A percentile compares a stretch with the other conserved stretches of the same genome.
Conservation (phyloP, 257 asterid species). For the Ocimum tenuiflorum region DNA sequence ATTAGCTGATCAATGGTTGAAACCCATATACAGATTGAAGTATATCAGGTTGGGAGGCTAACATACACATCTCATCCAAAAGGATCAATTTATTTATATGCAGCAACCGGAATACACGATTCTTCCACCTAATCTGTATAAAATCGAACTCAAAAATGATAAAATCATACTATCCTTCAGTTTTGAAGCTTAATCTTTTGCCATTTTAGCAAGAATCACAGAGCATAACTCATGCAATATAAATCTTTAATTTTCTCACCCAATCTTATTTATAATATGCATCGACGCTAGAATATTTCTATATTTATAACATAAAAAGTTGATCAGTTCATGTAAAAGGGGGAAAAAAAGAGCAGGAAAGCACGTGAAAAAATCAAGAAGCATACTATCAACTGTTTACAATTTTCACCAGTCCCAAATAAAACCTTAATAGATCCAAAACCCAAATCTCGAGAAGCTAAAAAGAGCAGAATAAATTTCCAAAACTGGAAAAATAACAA, state of each 20-base stretch:
- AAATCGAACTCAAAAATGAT: neutral
- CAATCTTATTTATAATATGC: neutral
- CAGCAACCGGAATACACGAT: neutral
- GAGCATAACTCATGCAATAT: too few relatives aligned
- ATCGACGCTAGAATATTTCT: neutral
- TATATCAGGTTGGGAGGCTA: neutral
- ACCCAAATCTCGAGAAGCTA: conserved; percentile 16
- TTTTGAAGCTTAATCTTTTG: neutral
- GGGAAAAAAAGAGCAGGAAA: neutral
- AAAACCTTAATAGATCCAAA: conserved; percentile 5
- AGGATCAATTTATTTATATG: neutral
- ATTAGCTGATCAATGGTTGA: neutral
- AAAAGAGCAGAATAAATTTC: neutral
- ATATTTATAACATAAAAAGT: neutral
- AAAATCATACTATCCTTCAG: neutral
- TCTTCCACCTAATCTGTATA: neutral
- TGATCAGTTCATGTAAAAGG: neutral
- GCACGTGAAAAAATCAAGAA: conserved; percentile 3
- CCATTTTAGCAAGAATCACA: too few relatives aligned
- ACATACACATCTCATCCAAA: neutral
- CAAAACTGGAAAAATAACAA: neutral
- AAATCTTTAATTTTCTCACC: too few relatives aligned
- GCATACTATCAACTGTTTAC: neutral
- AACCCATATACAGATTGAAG: neutral
- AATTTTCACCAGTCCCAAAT: neutral